Evolutionary conservation across 352 stramenopile genomes (phyloP).

Genomic region (Globisporangium iwayamae): DNA sequence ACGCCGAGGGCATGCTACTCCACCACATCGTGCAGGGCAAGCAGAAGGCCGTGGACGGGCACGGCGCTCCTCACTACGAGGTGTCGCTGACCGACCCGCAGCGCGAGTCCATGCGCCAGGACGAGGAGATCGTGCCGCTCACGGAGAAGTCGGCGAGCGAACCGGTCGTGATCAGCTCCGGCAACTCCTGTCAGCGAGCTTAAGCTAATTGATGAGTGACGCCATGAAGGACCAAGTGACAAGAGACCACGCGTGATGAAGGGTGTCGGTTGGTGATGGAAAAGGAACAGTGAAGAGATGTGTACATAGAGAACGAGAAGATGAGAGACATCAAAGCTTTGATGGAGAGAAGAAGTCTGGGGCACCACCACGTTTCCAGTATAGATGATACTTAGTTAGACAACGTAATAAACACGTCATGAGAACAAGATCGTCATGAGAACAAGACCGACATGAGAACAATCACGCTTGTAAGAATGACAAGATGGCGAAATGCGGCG

Average conservation of each 20-base stretch:
- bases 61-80: slow-evolving; percentile 45
- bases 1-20: slow-evolving; percentile 82
- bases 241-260: neutral
- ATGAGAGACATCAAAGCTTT: neutral
- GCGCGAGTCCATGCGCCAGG: slow-evolving; percentile 69
- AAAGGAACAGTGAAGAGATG: neutral
- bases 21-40: slow-evolving; percentile 82
- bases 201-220: slow-evolving; percentile 1
- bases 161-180: slow-evolving; percentile 77
- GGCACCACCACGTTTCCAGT: neutral
- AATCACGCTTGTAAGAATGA: neutral
- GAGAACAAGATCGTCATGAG: no score
- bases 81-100: slow-evolving; percentile 82
- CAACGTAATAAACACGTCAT: neutral
- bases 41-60: slow-evolving; percentile 35
- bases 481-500: neutral
- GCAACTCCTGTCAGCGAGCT: slow-evolving; percentile 70
- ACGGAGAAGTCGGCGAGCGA: slow-evolving; percentile 71
- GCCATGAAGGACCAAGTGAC: neutral
- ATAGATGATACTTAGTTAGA: neutral
- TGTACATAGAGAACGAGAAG: slow-evolving; percentile 5
- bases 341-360: neutral
- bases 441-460: neutral
- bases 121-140: slow-evolving; percentile 78
- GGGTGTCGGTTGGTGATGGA: neutral